phyloP scores from a whole-genome alignment of 768 basidiomycete genomes.

The Lactifluus piperatus region DNA sequence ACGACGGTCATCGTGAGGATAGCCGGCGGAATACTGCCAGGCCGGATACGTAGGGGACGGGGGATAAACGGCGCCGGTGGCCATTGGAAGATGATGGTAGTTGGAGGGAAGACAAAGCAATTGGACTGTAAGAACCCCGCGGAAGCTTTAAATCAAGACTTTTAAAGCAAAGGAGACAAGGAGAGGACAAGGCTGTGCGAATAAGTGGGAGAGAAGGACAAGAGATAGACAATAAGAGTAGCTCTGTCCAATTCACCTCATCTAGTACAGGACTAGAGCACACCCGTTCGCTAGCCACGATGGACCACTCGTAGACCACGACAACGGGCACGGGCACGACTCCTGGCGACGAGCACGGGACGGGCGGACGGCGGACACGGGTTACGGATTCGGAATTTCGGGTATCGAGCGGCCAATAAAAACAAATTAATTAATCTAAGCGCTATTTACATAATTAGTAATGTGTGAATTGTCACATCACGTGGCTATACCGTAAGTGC shows the following conservation, averaged over 20 bases:
- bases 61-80: conserved; percentile 6
- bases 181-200: background rate
- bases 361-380: background rate
- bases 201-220: background rate
- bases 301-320: background rate
- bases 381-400: background rate
- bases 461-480: background rate
- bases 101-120: conserved; percentile 7
- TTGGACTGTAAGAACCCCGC: background rate
- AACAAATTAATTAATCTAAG: no score
- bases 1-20: background rate
- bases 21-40: background rate
- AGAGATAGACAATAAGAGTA: background rate
- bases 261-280: background rate
- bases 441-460: no score
- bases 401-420: background rate
- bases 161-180: background rate
- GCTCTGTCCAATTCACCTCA: background rate
- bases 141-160: background rate
- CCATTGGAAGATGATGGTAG: conserved; percentile 5
- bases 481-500: no score
- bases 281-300: background rate
- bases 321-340: background rate
- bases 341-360: no score
- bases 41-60: background rate